A percentile compares a stretch with the other conserved stretches of the same genome.
These are phyloP conservation scores for Corynespora cassiicola DNA, from an alignment of 2,329 filamentous ascomycete species.

Conservation along the genomic window DNA sequence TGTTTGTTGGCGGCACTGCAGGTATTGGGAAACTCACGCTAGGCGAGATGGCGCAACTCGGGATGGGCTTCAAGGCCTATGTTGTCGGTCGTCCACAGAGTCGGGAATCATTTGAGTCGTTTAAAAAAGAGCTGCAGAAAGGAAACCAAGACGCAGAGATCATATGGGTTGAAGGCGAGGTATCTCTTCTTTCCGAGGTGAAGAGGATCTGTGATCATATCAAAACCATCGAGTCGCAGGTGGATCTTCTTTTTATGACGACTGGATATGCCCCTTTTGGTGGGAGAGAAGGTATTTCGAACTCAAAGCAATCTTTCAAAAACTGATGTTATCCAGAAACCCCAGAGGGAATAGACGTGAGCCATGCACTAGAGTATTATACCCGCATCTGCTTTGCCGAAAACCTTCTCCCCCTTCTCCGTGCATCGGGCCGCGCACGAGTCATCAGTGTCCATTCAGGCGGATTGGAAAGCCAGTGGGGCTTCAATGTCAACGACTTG, in stretches of 20 bases:
- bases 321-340: slow-evolving; percentile 11
- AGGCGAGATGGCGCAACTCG: slow-evolving; percentile 43
- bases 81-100: slow-evolving; percentile 52
- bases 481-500: slow-evolving; percentile 43
- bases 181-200: slow-evolving; percentile 54
- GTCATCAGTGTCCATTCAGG: slow-evolving; percentile 46
- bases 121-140: slow-evolving; percentile 46
- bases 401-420: slow-evolving; percentile 51
- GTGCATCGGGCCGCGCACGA: slow-evolving; percentile 11
- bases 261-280: slow-evolving; percentile 54
- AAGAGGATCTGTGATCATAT: slow-evolving; percentile 49
- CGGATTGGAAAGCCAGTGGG: slow-evolving; percentile 34
- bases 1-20: slow-evolving; percentile 56
- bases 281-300: slow-evolving; percentile 34
- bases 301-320: not conserved
- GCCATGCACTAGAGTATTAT: slow-evolving; percentile 52
- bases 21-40: slow-evolving; percentile 55
- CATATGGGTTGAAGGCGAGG: slow-evolving; percentile 52
- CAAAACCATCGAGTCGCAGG: slow-evolving; percentile 42
- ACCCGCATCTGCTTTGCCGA: slow-evolving; percentile 51
- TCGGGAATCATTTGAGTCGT: slow-evolving; percentile 30
- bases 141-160: slow-evolving; percentile 50
- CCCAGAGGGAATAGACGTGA: slow-evolving; percentile 52
- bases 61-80: slow-evolving; percentile 48
- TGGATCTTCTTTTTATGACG: slow-evolving; percentile 55